Evolutionary conservation across 1,284 basidiomycete species (phyloP), one percentile per base, ranked within the genome.

Genomic region (Ustilago lituana): DNA sequence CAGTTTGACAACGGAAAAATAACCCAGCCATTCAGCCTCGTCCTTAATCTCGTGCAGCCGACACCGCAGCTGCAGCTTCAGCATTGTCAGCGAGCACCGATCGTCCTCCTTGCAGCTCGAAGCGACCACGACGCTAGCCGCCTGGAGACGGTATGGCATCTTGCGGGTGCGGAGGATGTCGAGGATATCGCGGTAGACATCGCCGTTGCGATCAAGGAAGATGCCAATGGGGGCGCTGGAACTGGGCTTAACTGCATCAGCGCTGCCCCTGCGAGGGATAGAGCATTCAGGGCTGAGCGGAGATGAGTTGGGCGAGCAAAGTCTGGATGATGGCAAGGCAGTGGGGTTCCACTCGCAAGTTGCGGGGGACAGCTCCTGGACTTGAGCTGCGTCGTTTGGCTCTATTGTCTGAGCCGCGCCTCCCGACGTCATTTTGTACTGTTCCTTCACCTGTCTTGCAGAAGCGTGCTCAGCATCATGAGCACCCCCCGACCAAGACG

Each of bases 1-100:
- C 32, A 62, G 26, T 0, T 8, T 7, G 1, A 54, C 40, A 31
- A 71, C 45, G 5, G 57, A 59, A 0, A 2, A 5, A 14, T 71
- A 71, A 1, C 68, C 68, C 10, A 71, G 22, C 58, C 54, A 71
- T 0, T 37, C 43, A 3, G 68, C 62, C 31, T 71, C 68, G 3
- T 61, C 41, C 26, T 29, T 45, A 5, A 59, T 22, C 26, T 59
- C 43, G 36, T 38, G 24, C 10, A 62, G 40, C 4, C 59, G 35
- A 23, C 49, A 50, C 4, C 54, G 35, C 4, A 59, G 38, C 12
- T 44, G 37, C 11, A 69, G 4, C 6, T 27, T 43, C 9, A 38
- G 15, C 12, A 49, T 26, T 10, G 24, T 20, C 7, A 41, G 20
- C 31, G 43, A 19, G 33, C 43, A 45, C 5, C 9, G 5, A 11